Evolutionary conservation across 345 rosid genomes (phyloP), one percentile per base, ranked within the genome.

Genomic region (Brassica juncea): DNA sequence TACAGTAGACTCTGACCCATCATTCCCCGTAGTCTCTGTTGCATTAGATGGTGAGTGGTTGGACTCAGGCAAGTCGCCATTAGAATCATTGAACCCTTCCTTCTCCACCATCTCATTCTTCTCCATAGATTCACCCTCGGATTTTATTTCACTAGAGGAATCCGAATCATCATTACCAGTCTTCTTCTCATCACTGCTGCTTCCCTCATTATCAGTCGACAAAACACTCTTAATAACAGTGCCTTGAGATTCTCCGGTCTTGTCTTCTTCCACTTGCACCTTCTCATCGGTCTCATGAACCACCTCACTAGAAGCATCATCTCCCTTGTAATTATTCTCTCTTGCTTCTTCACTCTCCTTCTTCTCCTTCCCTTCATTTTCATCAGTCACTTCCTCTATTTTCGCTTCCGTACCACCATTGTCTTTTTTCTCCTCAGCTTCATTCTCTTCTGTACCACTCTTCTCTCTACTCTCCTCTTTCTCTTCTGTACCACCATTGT

Each of bases 271-370:
- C 28, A 72, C 83, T 23, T 81, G 82, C 34, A 67, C 60, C 8
- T 21, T 78, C 3, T 12, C 21, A 4, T 61, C 82, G 6, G 61
- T 75, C 76, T 90, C 86, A 39, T 87, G 92, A 54, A 75, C 89
- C 12, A 90, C 95, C 65, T 90, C 93, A 37, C 95, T 89, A 37
- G 93, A 90, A 72, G 93, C 95, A 88, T 90, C 90, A 77, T 90
- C 93, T 62, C 92, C 95, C 21, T 88, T 88, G 84, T 92, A 90
- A 67, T 90, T 82, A 35, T 84, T 87, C 84, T 90, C 97, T 74
- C 95, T 89, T 12, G 90, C 89, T 78, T 85, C 91, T 73, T 86
- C 89, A 72, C 39, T 78, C 30, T 61, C 82, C 25, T 66, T 70
- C 34, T 84, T 85, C 86, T 88, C 77, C 77, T 76, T 12, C 44